phyloP scores from a whole-genome alignment of 2,329 filamentous ascomycete genomes.

The Aspergillus flavus region DNA sequence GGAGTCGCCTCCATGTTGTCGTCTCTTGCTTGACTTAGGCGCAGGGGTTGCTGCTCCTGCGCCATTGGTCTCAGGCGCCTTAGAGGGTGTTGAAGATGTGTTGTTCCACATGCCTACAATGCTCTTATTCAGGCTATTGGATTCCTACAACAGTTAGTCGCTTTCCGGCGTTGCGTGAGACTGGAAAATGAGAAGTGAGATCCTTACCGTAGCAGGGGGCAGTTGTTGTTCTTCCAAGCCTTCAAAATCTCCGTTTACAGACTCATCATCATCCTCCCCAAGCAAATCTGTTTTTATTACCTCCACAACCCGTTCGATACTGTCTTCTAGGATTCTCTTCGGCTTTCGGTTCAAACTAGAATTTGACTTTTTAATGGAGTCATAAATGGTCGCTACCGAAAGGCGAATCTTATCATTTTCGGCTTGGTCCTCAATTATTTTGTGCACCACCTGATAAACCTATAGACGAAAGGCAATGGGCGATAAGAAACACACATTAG shows the following conservation, averaged over 20 bases:
- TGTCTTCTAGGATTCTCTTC: conserved; percentile 79
- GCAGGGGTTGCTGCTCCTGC: conserved; percentile 28
- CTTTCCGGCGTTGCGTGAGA: not conserved
- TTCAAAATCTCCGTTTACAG: conserved; percentile 54
- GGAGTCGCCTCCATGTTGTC: conserved; percentile 67
- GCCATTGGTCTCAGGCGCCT: conserved; percentile 30
- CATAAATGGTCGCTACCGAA: conserved; percentile 68
- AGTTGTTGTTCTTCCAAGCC: conserved; percentile 46
- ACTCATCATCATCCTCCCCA: conserved; percentile 56
- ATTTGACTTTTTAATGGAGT: conserved; percentile 81
- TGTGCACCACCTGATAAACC: conserved; percentile 78
- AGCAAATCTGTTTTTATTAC: conserved; percentile 68
- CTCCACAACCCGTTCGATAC: conserved; percentile 78
- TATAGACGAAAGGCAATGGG: conserved; percentile 26
- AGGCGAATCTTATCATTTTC: conserved; percentile 54
- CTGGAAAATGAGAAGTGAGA: conserved; percentile 1
- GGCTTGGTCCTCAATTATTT: conserved; percentile 69
- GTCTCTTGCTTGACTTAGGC: conserved; percentile 53
- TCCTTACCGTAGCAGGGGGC: conserved; percentile 29
- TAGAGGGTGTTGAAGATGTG: conserved; percentile 39
- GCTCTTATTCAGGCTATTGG: conserved; percentile 68
- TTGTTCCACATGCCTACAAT: conserved; percentile 63
- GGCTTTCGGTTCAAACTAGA: conserved; percentile 81
- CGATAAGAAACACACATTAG: not conserved
- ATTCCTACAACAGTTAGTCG: conserved; percentile 43